Evolutionary conservation across 805 yeast genomes (phyloP), one percentile per base, ranked within the genome.

Genomic region (Zygosaccharomyces gambellarensis): DNA sequence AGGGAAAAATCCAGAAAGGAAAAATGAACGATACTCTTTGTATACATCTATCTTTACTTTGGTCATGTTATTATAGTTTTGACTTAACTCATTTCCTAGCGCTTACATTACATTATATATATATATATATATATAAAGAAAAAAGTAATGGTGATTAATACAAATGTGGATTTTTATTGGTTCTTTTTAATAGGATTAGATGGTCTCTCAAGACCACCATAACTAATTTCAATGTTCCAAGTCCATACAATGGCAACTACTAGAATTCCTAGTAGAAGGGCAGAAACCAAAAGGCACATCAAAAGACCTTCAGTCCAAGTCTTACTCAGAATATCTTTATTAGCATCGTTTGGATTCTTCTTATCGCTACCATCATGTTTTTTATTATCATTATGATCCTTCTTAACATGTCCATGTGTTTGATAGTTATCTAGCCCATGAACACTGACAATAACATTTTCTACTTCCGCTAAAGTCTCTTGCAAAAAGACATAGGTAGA

Each of bases 141-240:
- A 43, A 34, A 38, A 40, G 38, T 54, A 48, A 21, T 34, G 34
- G 11, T 21, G 25, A 19, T 31, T 48, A 36, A 45, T 47, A 29
- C n/a, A 28, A 17, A 34, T 34, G 38, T 23, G 23, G 12, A 25
- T 38, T 28, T 39, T 51, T 52, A 58, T 46, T 62, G 61, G 38
- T 52, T 63, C 51, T 64, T 68, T 58, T 68, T 68, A 46, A 61
- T 51, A 54, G 68, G 68, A 43, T 64, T 64, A 4, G 65, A 55
- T 29, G 67, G 55, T 50, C 82, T 87, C 51, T 88, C 95, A 61
- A 90, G 83, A 11, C 96, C 83, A 56, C 81, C 81, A 73, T 90
- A 89, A 61, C 92, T 79, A 58, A 90, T 85, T 62, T 85, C 83
- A 56, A 90, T 68, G 19, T 83, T 73, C 22, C 80, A 64, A 43